Percentiles rank a stretch among this genome's conserved stretches.
Conservation (phyloP, 2,329 filamentous ascomycete genomes). For the Samsoniella hepiali region DNA sequence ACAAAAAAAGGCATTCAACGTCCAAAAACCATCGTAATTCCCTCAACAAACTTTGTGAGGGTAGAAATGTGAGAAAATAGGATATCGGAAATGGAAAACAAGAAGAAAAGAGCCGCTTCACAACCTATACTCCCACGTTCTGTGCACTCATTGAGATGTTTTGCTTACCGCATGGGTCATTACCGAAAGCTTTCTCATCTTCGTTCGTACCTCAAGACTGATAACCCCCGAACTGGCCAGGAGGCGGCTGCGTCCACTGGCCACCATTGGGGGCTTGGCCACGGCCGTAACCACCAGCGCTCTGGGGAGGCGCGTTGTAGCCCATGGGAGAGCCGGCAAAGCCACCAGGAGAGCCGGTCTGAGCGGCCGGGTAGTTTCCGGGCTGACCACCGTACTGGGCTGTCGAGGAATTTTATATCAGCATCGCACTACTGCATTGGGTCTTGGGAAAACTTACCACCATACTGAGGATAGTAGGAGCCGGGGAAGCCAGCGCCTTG, state of each 20-base stretch:
- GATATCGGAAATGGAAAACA: conserved; percentile 21
- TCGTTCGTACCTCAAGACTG: conserved; percentile 47
- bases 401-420: conserved; percentile 24
- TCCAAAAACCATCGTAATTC: conserved; percentile 18
- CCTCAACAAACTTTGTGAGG: conserved; percentile 8
- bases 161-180: conserved; percentile 2
- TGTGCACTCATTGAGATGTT: conserved; percentile 10
- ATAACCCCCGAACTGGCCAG: conserved; percentile 59
- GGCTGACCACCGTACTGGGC: conserved; percentile 63
- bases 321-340: conserved; percentile 67
- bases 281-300: conserved; percentile 80
- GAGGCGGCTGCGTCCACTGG: conserved; percentile 52
- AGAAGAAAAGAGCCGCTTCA: conserved; percentile 13
- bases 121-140: conserved; percentile 12
- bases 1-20: conserved; percentile 12
- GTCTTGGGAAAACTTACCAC: conserved; percentile 52
- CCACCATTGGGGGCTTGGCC: conserved; percentile 58
- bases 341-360: conserved; percentile 58
- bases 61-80: conserved; percentile 12
- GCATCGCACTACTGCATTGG: not conserved
- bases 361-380: conserved; percentile 55
- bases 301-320: conserved; percentile 64
- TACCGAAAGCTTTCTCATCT: not conserved
- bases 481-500: conserved; percentile 71
- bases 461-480: conserved; percentile 94